A percentile compares a stretch with the other conserved stretches of the same genome.
These are phyloP conservation scores for Clavulina sp. DNA, from an alignment of 768 basidiomycete species.

Conservation along the genomic window DNA sequence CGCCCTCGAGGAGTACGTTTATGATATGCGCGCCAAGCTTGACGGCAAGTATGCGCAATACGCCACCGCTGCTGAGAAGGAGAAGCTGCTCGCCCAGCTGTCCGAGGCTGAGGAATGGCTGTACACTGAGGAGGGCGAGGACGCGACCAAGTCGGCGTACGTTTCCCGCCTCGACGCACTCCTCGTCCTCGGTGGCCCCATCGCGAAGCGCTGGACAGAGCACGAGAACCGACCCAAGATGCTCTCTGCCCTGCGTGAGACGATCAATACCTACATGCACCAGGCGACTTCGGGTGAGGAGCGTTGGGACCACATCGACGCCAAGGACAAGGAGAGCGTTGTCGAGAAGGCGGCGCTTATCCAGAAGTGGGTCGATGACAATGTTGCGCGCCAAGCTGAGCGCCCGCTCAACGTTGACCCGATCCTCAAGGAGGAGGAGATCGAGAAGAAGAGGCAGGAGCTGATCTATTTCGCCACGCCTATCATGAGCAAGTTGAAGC, in stretches of 20 bases:
- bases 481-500: slow-evolving; percentile 85
- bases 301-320: slow-evolving; percentile 75
- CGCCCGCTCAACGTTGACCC: slow-evolving; percentile 78
- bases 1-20: slow-evolving; percentile 95
- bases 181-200: slow-evolving; percentile 73
- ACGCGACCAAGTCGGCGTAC: slow-evolving; percentile 91
- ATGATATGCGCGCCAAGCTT: slow-evolving; percentile 84
- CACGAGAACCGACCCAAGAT: slow-evolving; percentile 60
- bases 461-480: slow-evolving; percentile 76
- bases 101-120: slow-evolving; percentile 88
- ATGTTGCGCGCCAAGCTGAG: slow-evolving; percentile 73
- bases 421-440: slow-evolving; percentile 62
- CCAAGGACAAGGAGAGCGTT: slow-evolving; percentile 68
- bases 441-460: slow-evolving; percentile 84
- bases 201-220: slow-evolving; percentile 70
- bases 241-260: slow-evolving; percentile 64
- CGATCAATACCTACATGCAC: slow-evolving; percentile 68
- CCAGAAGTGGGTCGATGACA: slow-evolving; percentile 94
- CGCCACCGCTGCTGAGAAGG: slow-evolving; percentile 61
- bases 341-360: slow-evolving; percentile 80
- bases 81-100: slow-evolving; percentile 49
- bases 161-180: slow-evolving; percentile 64
- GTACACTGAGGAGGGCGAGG: slow-evolving; percentile 91
- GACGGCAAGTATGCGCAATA: slow-evolving; percentile 71
- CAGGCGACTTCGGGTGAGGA: slow-evolving; percentile 76